Evolutionary conservation across 2,329 filamentous ascomycete genomes (phyloP), one percentile per base, ranked within the genome.

Genomic region (Aspergillus fumigatus): DNA sequence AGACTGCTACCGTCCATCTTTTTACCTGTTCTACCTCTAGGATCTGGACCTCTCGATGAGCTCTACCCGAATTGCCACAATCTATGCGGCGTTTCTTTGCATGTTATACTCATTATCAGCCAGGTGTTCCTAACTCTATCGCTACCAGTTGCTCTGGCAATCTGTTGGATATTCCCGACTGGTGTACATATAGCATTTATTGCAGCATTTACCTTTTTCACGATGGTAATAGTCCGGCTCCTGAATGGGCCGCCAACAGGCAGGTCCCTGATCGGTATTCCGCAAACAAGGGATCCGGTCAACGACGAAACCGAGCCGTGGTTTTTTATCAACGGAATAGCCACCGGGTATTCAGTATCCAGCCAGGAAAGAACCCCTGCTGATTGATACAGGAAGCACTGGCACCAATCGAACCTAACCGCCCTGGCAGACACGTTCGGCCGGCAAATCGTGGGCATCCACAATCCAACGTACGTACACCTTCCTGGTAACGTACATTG

Each of bases 311-410:
- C 45, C 9, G 53, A 55, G 40, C 7, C 45, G 4, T 55, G 53
- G 53, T 55, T 55, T 11, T 55, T 55, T 19, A 51, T 55, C 6
- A 55, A 55, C 7, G 53, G 53, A 14, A 47, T 55, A 11, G 48
- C 48, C 19, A 55, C 53, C 8, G 53, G 53, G 53, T 54, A 45
- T 25, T 6, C 17, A 9, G 19, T 25, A 6, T 25, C 21, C 4
- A n/a, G 1, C 8, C 9, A 10, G 1, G 29, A 21, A 10, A 26
- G 26, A 23, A 8, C 19, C 9, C 9, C 0, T 23, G 6, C 48
- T 51, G 8, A 29, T 41, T 1, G 17, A 4, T 23, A 8, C 27
- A 55, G 53, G 14, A 41, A 27, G 3, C 48, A 50, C 48, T 55
- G 53, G 53, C 45, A 50, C 23, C 48, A 50, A 32, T 47, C 48